A percentile compares a stretch with the other conserved stretches of the same genome.
phyloP scores from a whole-genome alignment of 495 filamentous ascomycete species.

The Letharia lupina region DNA sequence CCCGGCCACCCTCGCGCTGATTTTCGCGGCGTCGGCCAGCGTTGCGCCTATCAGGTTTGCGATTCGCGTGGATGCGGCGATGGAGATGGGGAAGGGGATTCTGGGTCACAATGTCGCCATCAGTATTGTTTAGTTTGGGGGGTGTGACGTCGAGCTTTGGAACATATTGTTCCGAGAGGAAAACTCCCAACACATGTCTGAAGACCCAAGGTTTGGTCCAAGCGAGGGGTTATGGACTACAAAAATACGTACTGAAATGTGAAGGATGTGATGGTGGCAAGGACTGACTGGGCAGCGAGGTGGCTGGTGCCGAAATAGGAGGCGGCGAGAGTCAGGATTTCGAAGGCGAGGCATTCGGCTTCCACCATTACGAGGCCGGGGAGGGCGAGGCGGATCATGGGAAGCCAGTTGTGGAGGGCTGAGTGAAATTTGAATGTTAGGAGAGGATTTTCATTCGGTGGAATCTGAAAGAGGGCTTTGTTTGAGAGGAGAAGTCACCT shows the following conservation, averaged over 20 bases:
- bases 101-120: background rate
- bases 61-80: slow-evolving; percentile 55
- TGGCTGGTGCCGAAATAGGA: slow-evolving; percentile 61
- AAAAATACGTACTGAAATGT: slow-evolving; percentile 42
- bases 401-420: slow-evolving; percentile 73
- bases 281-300: slow-evolving; percentile 61
- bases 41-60: slow-evolving; percentile 63
- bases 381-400: slow-evolving; percentile 76
- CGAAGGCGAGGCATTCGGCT: slow-evolving; percentile 82
- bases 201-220: no score
- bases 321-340: slow-evolving; percentile 64
- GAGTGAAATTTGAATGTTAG: slow-evolving; percentile 25
- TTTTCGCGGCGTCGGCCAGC: slow-evolving; percentile 60
- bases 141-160: background rate
- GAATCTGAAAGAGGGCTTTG: background rate
- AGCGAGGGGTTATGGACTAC: no score
- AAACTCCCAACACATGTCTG: background rate
- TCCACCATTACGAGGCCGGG: slow-evolving; percentile 88
- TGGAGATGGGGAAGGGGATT: slow-evolving; percentile 57
- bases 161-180: background rate
- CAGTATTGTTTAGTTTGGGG: background rate
- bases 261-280: slow-evolving; percentile 51
- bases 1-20: slow-evolving; percentile 60
- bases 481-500: background rate
- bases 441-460: background rate